Percentiles rank a stretch among this genome's conserved stretches.
phyloP scores from a whole-genome alignment of 352 stramenopile genomes.

The Pythium chondricola region DNA sequence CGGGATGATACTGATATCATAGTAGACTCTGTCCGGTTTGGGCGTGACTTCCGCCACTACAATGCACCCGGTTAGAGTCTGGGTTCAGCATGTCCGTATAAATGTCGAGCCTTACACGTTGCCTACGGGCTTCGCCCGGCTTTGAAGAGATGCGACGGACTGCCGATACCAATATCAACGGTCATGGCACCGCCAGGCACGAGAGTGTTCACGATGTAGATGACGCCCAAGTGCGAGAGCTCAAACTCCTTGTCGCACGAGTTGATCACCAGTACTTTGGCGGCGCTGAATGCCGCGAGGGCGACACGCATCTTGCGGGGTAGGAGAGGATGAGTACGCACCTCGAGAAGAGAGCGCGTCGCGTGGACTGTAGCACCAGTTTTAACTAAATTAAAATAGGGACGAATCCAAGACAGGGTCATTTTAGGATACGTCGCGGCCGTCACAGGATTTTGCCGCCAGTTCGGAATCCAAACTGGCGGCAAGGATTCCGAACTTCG shows the following conservation, averaged over 20 bases:
- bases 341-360: no score
- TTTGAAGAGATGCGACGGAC: slow-evolving; percentile 18
- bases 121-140: slow-evolving; percentile 14
- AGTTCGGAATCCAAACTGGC: no score
- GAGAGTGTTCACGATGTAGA: slow-evolving; percentile 13
- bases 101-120: slow-evolving; percentile 22
- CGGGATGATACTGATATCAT: slow-evolving; percentile 26
- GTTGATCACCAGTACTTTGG: slow-evolving; percentile 18
- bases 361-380: no score
- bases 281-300: background rate
- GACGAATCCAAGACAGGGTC: no score
- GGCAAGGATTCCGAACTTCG: no score
- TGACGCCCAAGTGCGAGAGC: slow-evolving; percentile 13
- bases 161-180: slow-evolving; percentile 8
- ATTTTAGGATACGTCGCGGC: no score
- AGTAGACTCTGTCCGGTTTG: slow-evolving; percentile 6
- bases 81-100: no score
- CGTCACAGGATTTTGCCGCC: no score
- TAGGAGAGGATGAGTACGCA: no score
- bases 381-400: no score
- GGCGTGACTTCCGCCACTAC: slow-evolving; percentile 20
- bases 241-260: slow-evolving; percentile 16
- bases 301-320: no score
- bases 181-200: slow-evolving; percentile 8
- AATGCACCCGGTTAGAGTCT: no score